These are phyloP conservation scores for Xylaria venustula DNA, from an alignment of 495 filamentous ascomycete genomes.

Conservation along the genomic window DNA sequence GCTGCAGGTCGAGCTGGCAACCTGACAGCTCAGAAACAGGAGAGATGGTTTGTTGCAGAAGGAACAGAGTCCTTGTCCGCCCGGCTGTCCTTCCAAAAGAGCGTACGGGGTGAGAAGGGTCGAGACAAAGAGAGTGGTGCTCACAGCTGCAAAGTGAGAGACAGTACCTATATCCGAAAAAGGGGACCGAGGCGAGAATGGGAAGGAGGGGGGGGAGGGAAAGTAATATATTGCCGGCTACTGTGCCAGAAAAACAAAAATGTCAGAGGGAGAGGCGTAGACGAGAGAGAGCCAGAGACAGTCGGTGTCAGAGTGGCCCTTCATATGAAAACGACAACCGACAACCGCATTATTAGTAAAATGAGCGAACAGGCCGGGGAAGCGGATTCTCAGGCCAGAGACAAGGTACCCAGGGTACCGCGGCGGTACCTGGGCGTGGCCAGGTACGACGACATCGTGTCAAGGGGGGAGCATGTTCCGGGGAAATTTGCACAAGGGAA, in stretches of 20 bases:
- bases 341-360: slow-evolving; percentile 26
- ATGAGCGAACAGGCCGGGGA: slow-evolving; percentile 19
- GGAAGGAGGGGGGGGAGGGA: background rate
- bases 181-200: background rate
- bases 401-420: slow-evolving; percentile 12
- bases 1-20: slow-evolving; percentile 31
- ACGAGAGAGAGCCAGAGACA: slow-evolving; percentile 17
- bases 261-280: background rate
- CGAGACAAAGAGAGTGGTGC: slow-evolving; percentile 8
- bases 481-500: slow-evolving; percentile 24
- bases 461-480: slow-evolving; percentile 22
- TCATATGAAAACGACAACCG: slow-evolving; percentile 18
- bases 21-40: slow-evolving; percentile 26
- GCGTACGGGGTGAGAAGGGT: background rate
- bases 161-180: slow-evolving; percentile 4
- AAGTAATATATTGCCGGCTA: slow-evolving; percentile 12
- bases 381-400: slow-evolving; percentile 12
- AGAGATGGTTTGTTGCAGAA: slow-evolving; percentile 32
- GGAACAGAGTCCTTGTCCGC: slow-evolving; percentile 12
- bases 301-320: slow-evolving; percentile 21
- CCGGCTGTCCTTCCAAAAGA: slow-evolving; percentile 13
- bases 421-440: background rate
- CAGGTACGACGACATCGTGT: background rate
- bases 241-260: background rate
- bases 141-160: slow-evolving; percentile 3